Evolutionary conservation across 495 filamentous ascomycete species (phyloP), one percentile per base, ranked within the genome.

Genomic region (Penicillium ochrochloron): DNA sequence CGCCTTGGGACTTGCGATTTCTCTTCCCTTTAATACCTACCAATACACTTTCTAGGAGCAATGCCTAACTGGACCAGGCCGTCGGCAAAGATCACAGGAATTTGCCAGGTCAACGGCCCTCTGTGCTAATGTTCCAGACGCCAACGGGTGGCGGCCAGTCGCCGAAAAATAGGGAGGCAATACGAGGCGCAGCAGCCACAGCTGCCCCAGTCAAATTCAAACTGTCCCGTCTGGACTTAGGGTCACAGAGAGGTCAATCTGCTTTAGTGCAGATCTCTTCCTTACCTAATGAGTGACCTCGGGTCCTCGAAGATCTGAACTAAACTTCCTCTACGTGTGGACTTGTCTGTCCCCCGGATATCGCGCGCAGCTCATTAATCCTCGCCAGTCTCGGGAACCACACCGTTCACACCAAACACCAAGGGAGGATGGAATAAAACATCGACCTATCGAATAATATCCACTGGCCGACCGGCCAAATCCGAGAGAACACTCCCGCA

Each of bases 161-260:
- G 21, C 14, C 37, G 29, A 53, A 58, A 53, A 34, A 54, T 42
- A 25, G 31, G 21, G 53, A 66, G 31, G 57, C 59, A 64, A 71
- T 68, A 71, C 68, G 68, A 71, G 63, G 52, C 50, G 46, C 56
- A 57, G 61, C 52, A 63, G 61, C 67, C 67, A 69, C 58, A 60
- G 52, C 55, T 15, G 48, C 65, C 52, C 11, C 50, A 41, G 27
- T 29, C 19, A 41, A 34, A 53, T 42, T 21, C 39, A 58, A 15
- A 35, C 48, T 33, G 48, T 59, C 44, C 46, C 27, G 34, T n/a
- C 50, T 33, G 23, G 21, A 44, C 37, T 15, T 35, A 21, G 54
- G 48, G 51, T 31, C 21, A 23, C 64, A 51, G 25, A 8, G 53
- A 39, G 42, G 53, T 31, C 42, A 37, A 46, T 46, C 37, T 61